These are phyloP conservation scores for Gliomastix tumulicola DNA, from an alignment of 2,329 filamentous ascomycete genomes.

Conservation along the genomic window DNA sequence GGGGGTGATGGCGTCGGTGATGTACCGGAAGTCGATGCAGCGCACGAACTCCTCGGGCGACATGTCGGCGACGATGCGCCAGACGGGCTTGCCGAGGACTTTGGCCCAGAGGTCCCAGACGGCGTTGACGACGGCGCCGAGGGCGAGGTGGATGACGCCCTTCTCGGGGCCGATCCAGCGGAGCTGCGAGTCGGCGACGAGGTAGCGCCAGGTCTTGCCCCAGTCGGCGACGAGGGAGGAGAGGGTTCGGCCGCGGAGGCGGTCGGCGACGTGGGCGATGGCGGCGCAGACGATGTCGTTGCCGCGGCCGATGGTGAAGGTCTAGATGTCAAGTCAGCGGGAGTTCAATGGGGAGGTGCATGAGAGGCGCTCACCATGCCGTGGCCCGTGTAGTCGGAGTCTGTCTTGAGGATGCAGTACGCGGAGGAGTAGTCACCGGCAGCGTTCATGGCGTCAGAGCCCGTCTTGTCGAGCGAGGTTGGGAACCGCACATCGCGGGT, in stretches of 20 bases:
- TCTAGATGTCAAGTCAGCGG: slow-evolving; percentile 25
- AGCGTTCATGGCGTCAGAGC: slow-evolving; percentile 94
- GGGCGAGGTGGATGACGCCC: slow-evolving; percentile 85
- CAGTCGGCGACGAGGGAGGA: slow-evolving; percentile 72
- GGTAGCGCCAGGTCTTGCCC: slow-evolving; percentile 84
- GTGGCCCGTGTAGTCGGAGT: slow-evolving; percentile 64
- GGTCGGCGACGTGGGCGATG: slow-evolving; percentile 70
- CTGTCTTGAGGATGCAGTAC: slow-evolving; percentile 87
- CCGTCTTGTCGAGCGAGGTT: slow-evolving; percentile 94
- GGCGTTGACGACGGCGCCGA: slow-evolving; percentile 84
- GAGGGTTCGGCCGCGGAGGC: slow-evolving; percentile 68
- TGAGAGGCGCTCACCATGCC: slow-evolving; percentile 55
- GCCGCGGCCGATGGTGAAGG: slow-evolving; percentile 81
- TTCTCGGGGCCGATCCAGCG: slow-evolving; percentile 95
- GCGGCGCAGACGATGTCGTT: slow-evolving; percentile 89
- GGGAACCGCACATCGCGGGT: slow-evolving; percentile 73
- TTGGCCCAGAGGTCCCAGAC: slow-evolving; percentile 97
- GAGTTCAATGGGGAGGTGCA: neutral
- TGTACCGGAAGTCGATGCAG: slow-evolving; percentile 92
- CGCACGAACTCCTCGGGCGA: slow-evolving; percentile 76
- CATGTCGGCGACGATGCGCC: slow-evolving; percentile 87
- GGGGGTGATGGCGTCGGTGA: slow-evolving; percentile 85
- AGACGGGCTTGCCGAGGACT: slow-evolving; percentile 77
- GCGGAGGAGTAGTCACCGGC: slow-evolving; percentile 88
- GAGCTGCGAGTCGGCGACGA: slow-evolving; percentile 85